Percentiles rank a stretch among this genome's conserved stretches.
Conservation (phyloP, 352 stramenopile species). For the Pythium aristosporum region DNA sequence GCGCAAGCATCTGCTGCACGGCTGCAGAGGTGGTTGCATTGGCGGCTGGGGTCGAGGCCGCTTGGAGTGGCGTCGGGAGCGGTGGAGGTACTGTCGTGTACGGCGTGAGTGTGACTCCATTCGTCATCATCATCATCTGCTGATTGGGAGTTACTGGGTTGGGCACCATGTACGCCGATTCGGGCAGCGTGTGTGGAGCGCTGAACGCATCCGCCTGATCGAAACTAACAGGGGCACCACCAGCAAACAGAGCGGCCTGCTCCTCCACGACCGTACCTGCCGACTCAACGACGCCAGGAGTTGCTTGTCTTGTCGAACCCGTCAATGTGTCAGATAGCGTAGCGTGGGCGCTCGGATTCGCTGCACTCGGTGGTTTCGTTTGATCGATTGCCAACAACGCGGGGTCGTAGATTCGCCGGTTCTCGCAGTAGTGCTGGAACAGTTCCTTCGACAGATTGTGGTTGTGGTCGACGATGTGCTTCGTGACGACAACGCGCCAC, state of each 20-base stretch:
- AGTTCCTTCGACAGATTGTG: slow-evolving; percentile 76
- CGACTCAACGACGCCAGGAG: not conserved
- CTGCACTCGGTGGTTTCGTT: not conserved
- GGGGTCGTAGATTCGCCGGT: slow-evolving; percentile 75
- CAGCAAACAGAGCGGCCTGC: not conserved
- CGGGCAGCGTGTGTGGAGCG: slow-evolving; percentile 13
- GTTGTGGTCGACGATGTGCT: slow-evolving; percentile 76
- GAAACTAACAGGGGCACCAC: not conserved
- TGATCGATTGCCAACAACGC: slow-evolving; percentile 64
- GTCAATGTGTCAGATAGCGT: not conserved
- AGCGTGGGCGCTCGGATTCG: not conserved
- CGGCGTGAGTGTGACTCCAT: slow-evolving; percentile 1
- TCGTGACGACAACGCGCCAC: slow-evolving; percentile 76
- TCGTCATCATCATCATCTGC: slow-evolving; percentile 12
- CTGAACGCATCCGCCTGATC: slow-evolving; percentile 19
- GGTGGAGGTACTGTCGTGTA: not conserved
- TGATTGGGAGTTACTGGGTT: slow-evolving; percentile 6
- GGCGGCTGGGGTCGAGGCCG: not conserved
- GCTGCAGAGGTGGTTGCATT: not conserved
- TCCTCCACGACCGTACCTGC: not conserved
- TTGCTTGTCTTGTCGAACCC: not conserved
- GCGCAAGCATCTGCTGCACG: slow-evolving; percentile 17
- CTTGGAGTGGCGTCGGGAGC: not conserved
- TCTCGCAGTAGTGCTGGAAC: slow-evolving; percentile 76
- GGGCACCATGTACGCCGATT: slow-evolving; percentile 15